Percentiles rank a stretch among this genome's conserved stretches.
Conservation (phyloP, 495 filamentous ascomycete genomes). For the Astrothelium macrocarpum region DNA sequence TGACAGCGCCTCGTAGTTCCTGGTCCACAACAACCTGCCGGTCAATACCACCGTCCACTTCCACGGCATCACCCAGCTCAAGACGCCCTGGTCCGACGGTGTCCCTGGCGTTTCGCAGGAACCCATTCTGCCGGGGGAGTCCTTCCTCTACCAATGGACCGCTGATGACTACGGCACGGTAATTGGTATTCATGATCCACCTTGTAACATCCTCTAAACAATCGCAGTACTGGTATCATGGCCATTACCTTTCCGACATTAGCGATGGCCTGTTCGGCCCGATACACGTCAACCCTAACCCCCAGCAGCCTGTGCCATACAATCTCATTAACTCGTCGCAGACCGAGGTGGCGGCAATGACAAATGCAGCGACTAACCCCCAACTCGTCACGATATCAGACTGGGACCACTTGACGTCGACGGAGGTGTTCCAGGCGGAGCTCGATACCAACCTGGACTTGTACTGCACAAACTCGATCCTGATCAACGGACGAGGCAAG, state of each 20-base stretch:
- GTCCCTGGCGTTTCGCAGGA: constrained; percentile 41
- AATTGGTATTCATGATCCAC: constrained; percentile 3
- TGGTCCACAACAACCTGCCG: constrained; percentile 47
- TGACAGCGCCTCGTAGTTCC: constrained; percentile 44
- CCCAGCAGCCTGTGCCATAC: constrained; percentile 37
- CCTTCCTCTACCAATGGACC: constrained; percentile 39
- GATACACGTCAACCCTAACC: constrained; percentile 28
- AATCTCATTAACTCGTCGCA: constrained; percentile 30
- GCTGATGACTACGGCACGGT: constrained; percentile 40
- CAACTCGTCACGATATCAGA: constrained; percentile 45
- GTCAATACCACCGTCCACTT: constrained; percentile 46
- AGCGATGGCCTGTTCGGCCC: constrained; percentile 8
- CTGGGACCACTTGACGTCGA: constrained; percentile 43
- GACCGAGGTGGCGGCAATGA: constrained; percentile 36
- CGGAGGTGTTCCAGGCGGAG: constrained; percentile 30
- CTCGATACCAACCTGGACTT: constrained; percentile 29
- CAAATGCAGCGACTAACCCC: constrained; percentile 36
- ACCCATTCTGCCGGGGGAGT: constrained; percentile 37
- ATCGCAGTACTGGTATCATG: constrained; percentile 42
- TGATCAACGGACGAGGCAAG: constrained; percentile 46
- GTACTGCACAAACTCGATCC: constrained; percentile 38
- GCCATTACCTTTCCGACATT: constrained; percentile 29
- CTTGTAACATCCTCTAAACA: constrained; percentile 1
- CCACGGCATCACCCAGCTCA: constrained; percentile 37
- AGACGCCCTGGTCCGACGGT: constrained; percentile 42